These are phyloP conservation scores for Botrytis deweyae DNA, from an alignment of 2,329 filamentous ascomycete genomes.

Conservation along the genomic window DNA sequence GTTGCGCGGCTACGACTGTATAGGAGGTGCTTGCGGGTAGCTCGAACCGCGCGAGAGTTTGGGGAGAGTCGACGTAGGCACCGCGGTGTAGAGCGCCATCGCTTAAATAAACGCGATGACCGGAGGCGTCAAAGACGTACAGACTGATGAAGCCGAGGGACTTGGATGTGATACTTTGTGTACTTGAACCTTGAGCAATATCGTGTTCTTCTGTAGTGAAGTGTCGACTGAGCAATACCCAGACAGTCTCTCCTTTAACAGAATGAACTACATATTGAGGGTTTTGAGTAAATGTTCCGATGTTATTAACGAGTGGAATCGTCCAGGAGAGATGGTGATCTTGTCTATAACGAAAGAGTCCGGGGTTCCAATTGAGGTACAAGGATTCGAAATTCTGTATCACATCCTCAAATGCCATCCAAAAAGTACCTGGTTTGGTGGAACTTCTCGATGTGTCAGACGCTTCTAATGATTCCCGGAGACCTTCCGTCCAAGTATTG, in stretches of 20 bases:
- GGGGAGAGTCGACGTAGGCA: slow-evolving; percentile 91
- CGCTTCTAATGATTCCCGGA: slow-evolving; percentile 31
- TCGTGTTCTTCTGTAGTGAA: slow-evolving; percentile 69
- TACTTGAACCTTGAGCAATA: slow-evolving; percentile 48
- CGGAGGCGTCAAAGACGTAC: slow-evolving; percentile 71
- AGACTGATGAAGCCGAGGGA: slow-evolving; percentile 79
- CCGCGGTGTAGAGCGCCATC: slow-evolving; percentile 71
- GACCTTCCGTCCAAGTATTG: slow-evolving; percentile 29
- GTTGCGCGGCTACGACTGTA: slow-evolving; percentile 71
- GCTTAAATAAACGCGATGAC: slow-evolving; percentile 70
- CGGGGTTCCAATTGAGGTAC: slow-evolving; percentile 96
- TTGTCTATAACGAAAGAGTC: slow-evolving; percentile 75
- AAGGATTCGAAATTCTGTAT: slow-evolving; percentile 92
- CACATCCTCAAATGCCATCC: slow-evolving; percentile 87
- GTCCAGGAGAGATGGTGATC: slow-evolving; percentile 91
- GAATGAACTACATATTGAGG: slow-evolving; percentile 71
- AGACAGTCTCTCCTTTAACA: slow-evolving; percentile 61
- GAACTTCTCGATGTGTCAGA: slow-evolving; percentile 34
- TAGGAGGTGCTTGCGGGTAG: slow-evolving; percentile 48
- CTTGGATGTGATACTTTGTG: slow-evolving; percentile 35
- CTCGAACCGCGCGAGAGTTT: slow-evolving; percentile 78
- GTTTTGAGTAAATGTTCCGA: slow-evolving; percentile 61
- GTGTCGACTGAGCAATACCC: slow-evolving; percentile 84
- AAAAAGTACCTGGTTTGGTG: slow-evolving; percentile 71
- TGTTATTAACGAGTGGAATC: slow-evolving; percentile 48